These are phyloP conservation scores for Tricharina praecox DNA, from an alignment of 495 filamentous ascomycete species.

Conservation along the genomic window DNA sequence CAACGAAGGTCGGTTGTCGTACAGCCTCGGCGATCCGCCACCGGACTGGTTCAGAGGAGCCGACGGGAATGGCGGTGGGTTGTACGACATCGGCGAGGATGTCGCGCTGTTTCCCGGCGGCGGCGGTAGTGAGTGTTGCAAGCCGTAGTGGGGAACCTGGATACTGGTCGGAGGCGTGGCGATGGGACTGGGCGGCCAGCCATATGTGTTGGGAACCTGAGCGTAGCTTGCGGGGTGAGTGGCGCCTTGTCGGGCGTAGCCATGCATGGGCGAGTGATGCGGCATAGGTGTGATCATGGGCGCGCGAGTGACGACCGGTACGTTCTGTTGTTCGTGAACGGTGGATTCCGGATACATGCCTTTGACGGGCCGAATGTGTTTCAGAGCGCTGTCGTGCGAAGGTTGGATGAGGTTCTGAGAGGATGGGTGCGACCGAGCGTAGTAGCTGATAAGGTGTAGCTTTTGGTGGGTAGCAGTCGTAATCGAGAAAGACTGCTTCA, in stretches of 20 bases:
- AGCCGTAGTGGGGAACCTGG: slow-evolving; percentile 16
- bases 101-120: slow-evolving; percentile 18
- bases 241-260: slow-evolving; percentile 18
- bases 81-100: slow-evolving; percentile 23
- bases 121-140: slow-evolving; percentile 16
- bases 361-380: slow-evolving; percentile 69
- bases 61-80: slow-evolving; percentile 10
- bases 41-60: background rate
- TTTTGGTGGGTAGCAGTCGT: slow-evolving; percentile 80
- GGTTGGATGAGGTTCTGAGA: slow-evolving; percentile 57
- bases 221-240: slow-evolving; percentile 24
- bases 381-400: slow-evolving; percentile 58
- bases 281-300: slow-evolving; percentile 23
- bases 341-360: slow-evolving; percentile 96
- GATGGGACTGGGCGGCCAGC: slow-evolving; percentile 25
- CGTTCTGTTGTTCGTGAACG: slow-evolving; percentile 62
- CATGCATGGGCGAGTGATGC: slow-evolving; percentile 17
- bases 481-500: slow-evolving; percentile 99
- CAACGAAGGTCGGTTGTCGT: slow-evolving; percentile 21
- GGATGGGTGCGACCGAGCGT: slow-evolving; percentile 54
- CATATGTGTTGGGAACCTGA: slow-evolving; percentile 14
- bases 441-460: slow-evolving; percentile 93
- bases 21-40: slow-evolving; percentile 23
- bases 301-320: slow-evolving; percentile 31
- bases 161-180: slow-evolving; percentile 25